Evolutionary conservation across 139 green algal genomes (phyloP).

Genomic region (Trebouxia sp.): DNA sequence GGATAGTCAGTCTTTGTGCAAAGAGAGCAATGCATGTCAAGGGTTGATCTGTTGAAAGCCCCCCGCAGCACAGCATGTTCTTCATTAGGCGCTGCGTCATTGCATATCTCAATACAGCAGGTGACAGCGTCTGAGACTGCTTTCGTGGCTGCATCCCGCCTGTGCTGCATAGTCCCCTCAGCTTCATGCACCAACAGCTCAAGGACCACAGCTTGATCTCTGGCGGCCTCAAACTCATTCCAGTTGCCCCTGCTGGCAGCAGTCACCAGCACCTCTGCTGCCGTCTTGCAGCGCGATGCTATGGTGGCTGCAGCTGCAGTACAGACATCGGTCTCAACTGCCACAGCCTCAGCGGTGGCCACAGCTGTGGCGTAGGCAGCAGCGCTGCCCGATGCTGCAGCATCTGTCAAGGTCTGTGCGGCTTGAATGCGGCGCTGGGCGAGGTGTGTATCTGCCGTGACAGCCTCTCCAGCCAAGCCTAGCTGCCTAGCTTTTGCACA

Average conservation of each 20-base stretch:
- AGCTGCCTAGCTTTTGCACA: background rate
- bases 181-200: background rate
- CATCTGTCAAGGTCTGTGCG: background rate
- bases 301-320: background rate
- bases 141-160: background rate
- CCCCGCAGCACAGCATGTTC: too few species aligned
- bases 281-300: background rate
- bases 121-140: background rate
- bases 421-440: background rate
- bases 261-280: background rate
- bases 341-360: background rate
- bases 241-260: background rate
- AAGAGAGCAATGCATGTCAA: background rate
- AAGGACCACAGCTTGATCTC: background rate
- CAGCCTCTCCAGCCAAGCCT: background rate
- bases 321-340: background rate
- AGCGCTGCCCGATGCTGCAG: background rate
- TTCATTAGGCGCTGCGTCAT: background rate
- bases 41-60: too few species aligned
- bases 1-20: background rate
- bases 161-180: background rate
- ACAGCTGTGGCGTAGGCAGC: background rate
- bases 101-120: background rate
- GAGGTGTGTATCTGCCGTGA: background rate
- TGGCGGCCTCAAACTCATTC: background rate